A percentile compares a stretch with the other conserved stretches of the same genome.
Evolutionary conservation across 73 alveolate genomes (phyloP).

Genomic region (Paramecium pentaurelia): DNA sequence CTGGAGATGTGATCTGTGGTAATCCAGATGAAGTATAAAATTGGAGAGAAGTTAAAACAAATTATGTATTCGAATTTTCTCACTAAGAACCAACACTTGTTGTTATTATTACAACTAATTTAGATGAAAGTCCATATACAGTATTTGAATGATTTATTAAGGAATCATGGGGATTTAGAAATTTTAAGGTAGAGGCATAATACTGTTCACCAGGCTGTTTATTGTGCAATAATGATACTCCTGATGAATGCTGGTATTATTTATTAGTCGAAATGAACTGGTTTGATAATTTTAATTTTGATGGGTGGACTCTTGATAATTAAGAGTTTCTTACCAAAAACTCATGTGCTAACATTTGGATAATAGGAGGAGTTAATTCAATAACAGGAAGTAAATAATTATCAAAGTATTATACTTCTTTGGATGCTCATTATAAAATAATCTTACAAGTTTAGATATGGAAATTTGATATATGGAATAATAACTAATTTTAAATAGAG

Average conservation of each 20-base stretch:
- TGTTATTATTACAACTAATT: background rate
- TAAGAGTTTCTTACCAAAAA: background rate
- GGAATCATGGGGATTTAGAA: constrained; percentile 5
- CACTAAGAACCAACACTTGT: background rate
- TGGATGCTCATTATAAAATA: background rate
- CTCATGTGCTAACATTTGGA: background rate
- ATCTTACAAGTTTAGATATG: background rate
- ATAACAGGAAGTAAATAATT: background rate
- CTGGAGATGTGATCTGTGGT: background rate
- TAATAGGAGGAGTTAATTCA: background rate
- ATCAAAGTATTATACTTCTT: background rate
- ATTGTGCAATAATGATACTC: background rate
- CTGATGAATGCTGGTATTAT: background rate
- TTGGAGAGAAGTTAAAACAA: background rate
- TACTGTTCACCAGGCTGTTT: background rate
- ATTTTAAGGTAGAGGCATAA: background rate
- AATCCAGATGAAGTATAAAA: no score
- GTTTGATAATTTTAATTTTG: background rate
- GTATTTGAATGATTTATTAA: background rate
- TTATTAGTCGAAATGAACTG: background rate
- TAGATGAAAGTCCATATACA: background rate
- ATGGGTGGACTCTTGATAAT: background rate
- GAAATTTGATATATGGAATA: background rate
- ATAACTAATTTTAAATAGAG: background rate
- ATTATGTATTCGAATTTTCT: background rate